Percentiles rank a stretch among this genome's conserved stretches.
Evolutionary conservation across 1,284 basidiomycete genomes (phyloP).

Genomic region (Cryptococcus wingfieldii): DNA sequence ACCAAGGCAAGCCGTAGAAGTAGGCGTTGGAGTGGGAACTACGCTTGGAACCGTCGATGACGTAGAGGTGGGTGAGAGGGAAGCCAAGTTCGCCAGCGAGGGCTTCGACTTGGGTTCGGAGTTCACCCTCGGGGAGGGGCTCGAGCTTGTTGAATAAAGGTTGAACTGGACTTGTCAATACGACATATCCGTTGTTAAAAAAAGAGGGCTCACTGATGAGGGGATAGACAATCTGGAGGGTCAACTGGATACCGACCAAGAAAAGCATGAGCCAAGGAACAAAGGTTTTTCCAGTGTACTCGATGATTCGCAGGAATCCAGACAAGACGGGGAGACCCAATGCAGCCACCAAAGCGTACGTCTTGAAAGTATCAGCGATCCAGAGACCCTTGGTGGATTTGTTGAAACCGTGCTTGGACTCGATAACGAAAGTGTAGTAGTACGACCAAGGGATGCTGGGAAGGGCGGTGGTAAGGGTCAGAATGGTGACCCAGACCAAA

Average conservation of each 20-base stretch:
- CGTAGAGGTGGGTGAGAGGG: conserved; percentile 90
- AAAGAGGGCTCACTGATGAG: conserved; percentile 58
- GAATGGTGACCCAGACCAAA: conserved; percentile 66
- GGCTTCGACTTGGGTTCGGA: conserved; percentile 67
- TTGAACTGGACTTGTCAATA: conserved; percentile 55
- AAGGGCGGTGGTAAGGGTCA: conserved; percentile 64
- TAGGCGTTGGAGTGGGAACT: conserved; percentile 93
- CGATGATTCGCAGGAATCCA: conserved; percentile 80
- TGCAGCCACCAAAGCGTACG: conserved; percentile 65
- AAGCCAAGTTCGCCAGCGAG: conserved; percentile 79
- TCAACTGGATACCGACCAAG: conserved; percentile 76
- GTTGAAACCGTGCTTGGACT: conserved; percentile 95
- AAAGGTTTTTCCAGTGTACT: conserved; percentile 86
- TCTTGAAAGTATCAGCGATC: conserved; percentile 73
- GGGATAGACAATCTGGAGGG: conserved; percentile 80
- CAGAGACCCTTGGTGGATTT: conserved; percentile 77
- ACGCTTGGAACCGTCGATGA: conserved; percentile 94
- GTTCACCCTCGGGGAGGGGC: conserved; percentile 68
- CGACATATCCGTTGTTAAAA: neutral
- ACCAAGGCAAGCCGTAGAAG: conserved; percentile 91
- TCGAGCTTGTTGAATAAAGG: conserved; percentile 96
- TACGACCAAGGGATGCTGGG: conserved; percentile 68
- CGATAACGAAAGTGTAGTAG: conserved; percentile 89
- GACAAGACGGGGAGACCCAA: conserved; percentile 87
- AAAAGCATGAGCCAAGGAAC: conserved; percentile 85